These are phyloP conservation scores for Zygosaccharomyces pseudobailii DNA, from an alignment of 1,139 yeast genomes.

Conservation along the genomic window DNA sequence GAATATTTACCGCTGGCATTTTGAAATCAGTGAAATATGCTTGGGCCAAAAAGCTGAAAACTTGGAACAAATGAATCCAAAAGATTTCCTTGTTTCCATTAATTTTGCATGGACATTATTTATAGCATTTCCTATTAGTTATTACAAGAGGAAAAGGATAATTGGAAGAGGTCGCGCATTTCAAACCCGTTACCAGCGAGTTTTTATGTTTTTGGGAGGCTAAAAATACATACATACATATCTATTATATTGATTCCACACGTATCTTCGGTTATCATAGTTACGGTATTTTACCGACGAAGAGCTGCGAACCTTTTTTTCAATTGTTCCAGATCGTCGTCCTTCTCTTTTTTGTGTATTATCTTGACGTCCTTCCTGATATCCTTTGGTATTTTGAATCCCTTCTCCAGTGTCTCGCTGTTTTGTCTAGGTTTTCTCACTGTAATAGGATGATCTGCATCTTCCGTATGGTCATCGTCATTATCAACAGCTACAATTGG, in stretches of 20 bases:
- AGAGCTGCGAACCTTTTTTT: conserved; percentile 52
- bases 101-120: background rate
- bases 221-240: background rate
- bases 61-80: conserved; percentile 4
- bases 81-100: background rate
- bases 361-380: conserved; percentile 32
- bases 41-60: conserved; percentile 54
- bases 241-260: background rate
- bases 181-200: background rate
- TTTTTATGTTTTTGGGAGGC: background rate
- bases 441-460: conserved; percentile 41
- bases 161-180: background rate
- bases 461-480: conserved; percentile 27
- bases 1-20: conserved; percentile 82
- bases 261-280: too few relatives aligned
- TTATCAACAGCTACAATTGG: conserved; percentile 33
- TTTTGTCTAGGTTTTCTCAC: conserved; percentile 44
- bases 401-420: conserved; percentile 43
- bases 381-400: conserved; percentile 41
- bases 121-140: background rate
- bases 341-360: conserved; percentile 24
- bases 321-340: conserved; percentile 47
- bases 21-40: conserved; percentile 71
- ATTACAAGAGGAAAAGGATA: too few relatives aligned
- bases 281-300: conserved; percentile 27